Evolutionary conservation across 23 red algal species (phyloP).

Genomic region (Chondrus crispus): DNA sequence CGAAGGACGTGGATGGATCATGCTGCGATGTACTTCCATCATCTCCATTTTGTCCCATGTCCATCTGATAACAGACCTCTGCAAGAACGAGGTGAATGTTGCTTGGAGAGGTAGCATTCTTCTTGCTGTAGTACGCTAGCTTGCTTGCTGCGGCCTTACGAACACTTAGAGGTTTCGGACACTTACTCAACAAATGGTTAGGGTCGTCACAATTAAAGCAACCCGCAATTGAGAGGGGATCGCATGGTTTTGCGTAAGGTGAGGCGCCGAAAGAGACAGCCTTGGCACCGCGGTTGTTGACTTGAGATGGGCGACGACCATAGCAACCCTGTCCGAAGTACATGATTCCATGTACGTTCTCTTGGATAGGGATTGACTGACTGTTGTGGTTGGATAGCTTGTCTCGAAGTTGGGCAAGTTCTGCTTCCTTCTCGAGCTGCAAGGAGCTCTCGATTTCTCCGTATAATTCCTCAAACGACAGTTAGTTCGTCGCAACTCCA

Average conservation of each 20-base stretch:
- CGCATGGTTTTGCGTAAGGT: background rate
- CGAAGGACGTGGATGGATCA: no score
- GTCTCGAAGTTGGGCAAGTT: background rate
- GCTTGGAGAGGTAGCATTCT: background rate
- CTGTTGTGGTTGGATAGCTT: background rate
- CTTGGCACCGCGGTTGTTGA: no score
- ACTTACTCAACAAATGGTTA: background rate
- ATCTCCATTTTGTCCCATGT: no score
- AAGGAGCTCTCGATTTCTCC: background rate
- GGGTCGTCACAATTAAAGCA: constrained; percentile 41
- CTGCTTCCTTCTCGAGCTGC: background rate
- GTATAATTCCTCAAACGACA: background rate
- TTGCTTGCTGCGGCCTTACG: background rate
- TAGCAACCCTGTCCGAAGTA: no score
- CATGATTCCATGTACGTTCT: background rate
- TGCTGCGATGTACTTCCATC: no score
- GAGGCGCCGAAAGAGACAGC: background rate
- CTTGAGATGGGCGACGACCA: background rate
- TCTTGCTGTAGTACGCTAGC: constrained; percentile 13
- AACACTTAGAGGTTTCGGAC: background rate
- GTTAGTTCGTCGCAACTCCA: background rate
- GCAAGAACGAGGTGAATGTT: background rate
- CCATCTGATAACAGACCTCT: background rate
- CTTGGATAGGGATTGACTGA: background rate
- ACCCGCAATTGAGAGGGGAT: background rate